Base-by-base conservation (phyloP, 768 basidiomycete species). In the Rhodotorula babjevae region DNA sequence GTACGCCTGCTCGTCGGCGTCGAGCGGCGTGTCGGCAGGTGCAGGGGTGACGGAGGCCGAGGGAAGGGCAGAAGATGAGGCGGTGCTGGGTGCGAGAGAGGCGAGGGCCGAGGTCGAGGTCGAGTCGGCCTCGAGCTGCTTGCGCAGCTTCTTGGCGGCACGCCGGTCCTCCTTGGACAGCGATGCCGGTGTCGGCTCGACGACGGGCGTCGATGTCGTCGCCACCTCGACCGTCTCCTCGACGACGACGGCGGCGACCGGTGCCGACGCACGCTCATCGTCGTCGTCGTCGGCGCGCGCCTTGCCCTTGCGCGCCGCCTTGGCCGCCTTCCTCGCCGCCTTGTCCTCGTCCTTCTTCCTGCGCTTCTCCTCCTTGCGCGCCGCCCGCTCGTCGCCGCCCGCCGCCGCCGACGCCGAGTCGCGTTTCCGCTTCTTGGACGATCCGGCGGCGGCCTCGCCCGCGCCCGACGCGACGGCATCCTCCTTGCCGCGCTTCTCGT, bases 1-100 rank as follows among this genome's bases (percentile, higher is more conserved):
- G 23, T 60, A 63, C 11, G 65, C 65, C 46, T 25, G 27, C 46
- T 74, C 68, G n/a, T 67, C 68, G 23, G 47, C 65, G 1, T 27
- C 73, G 2, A 59, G 15, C 12, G 52, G 60, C 42, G 19, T 42
- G 61, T n/a, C 64, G 52, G 25, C 58, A 10, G 29, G 36, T 18
- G 15, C 31, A 27, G 52, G 42, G 12, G 33, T 21, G 5, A 36
- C 2, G 36, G 57, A 15, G 0, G 57, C 19, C 36, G 42, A n/a
- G 25, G 58, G 1, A 23, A 21, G 10, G 25, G 36, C 57, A 9
- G 31, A 23, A 16, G 31, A 12, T 3, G 33, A 33, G 21, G 55
- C n/a, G 29, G 29, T 31, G 15, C 9, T 12, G 33, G 56, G 21
- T 2, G 56, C 9, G 33, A 36, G 25, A 18, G 33, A 12, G 56